phyloP scores from a whole-genome alignment of 371 early-diverging fungal genomes.

The Mucor sp. region DNA sequence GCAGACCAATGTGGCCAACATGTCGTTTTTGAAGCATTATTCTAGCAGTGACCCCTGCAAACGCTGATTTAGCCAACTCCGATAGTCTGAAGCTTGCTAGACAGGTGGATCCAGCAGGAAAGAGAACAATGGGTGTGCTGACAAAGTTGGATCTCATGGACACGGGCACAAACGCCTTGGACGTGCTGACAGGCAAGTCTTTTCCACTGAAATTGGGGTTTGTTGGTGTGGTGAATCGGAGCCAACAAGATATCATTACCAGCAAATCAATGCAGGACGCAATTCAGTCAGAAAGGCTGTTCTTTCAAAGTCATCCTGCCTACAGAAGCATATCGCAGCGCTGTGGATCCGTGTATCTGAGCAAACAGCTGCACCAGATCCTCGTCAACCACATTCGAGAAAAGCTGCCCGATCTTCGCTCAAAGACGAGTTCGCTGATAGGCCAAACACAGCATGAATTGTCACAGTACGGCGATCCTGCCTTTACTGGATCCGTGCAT shows the following conservation, averaged over 20 bases:
- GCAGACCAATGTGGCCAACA: neutral
- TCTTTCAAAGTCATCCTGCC: constrained; percentile 83
- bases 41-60: constrained; percentile 92
- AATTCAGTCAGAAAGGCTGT: constrained; percentile 74
- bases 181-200: constrained; percentile 84
- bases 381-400: constrained; percentile 82
- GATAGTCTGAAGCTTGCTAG: constrained; percentile 93
- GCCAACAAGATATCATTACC: constrained; percentile 85
- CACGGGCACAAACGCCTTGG: constrained; percentile 87
- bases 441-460: constrained; percentile 83
- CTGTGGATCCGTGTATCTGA: constrained; percentile 54
- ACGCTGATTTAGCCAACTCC: constrained; percentile 91
- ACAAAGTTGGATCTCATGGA: constrained; percentile 97
- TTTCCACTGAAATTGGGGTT: constrained; percentile 88
- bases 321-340: constrained; percentile 80
- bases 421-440: constrained; percentile 76
- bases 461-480: constrained; percentile 70
- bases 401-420: constrained; percentile 80
- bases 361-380: constrained; percentile 41
- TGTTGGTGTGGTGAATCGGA: constrained; percentile 89
- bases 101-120: constrained; percentile 86
- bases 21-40: constrained; percentile 69
- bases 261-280: constrained; percentile 84
- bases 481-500: constrained; percentile 58
- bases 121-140: constrained; percentile 88